Base-by-base conservation (phyloP, 345 rosid genomes). In the Erysimum cheiranthoides region DNA sequence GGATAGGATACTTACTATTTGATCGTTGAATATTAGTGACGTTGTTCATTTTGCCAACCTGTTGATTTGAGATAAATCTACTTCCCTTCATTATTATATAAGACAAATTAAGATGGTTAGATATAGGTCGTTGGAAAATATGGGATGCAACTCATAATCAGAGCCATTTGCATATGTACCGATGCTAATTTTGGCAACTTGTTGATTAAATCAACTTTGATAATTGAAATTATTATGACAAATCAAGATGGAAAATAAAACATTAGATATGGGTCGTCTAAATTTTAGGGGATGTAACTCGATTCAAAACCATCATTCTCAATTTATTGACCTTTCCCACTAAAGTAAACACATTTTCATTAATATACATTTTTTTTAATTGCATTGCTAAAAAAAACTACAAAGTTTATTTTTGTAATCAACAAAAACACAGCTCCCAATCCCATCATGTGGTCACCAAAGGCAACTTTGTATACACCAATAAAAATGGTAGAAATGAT, bases 361-460 rank as follows among this genome's bases (percentile, higher is more conserved):
- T 47, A 27, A 4, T 36, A 35, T 47, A 25, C 14, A 30, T 21
- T 17, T 53, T 21, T 64, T 21, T 8, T 65, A 65, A 31, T 10
- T 16, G 39, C 54, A 43, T n/a, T 5, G 32, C 3, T 13, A 50
- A 30, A n/a, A 28, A 17, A 35, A 30, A 17, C 43, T 18, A 32
- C 56, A 65, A 54, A 57, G 66, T 46, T 28, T 35, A 46, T 38
- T 57, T 46, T 27, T 45, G 40, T 28, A 46, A 16, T 46, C 34
- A 66, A 46, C 31, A 57, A 27, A 17, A 74, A 66, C 78, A 58
- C 67, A 66, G 35, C 78, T 74, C 52, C 67, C 73, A 66, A 66
- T 28, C 73, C 61, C 25, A 47, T 36, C 73, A 74, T 66, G 78
- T 74, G 67, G 73, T 66, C 78, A 74, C 78, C 40, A 38, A 50